Evolutionary conservation across 2,329 filamentous ascomycete species (phyloP), one percentile per base, ranked within the genome.

Genomic region (Pseudocercospora macadamiae): DNA sequence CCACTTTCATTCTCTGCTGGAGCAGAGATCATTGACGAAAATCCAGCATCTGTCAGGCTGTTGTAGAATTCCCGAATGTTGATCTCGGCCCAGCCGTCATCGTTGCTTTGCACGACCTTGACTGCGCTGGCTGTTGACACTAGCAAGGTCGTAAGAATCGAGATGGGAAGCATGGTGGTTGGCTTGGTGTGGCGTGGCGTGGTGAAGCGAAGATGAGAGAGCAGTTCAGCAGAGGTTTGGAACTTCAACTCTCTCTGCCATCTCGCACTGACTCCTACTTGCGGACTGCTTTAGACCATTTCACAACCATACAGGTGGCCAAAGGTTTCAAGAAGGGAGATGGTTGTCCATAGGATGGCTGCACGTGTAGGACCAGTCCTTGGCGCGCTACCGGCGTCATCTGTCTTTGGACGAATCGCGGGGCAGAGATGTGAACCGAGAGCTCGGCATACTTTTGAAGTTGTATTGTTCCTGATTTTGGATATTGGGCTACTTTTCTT

Each of bases 21-120:
- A 0, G 79, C 85, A 0, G 86, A 89, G 4, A 91, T 77, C 8
- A 90, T 77, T 7, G 86, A 84, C 8, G 84, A 77, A 65, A 89
- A 82, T 0, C 84, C 85, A 1, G 82, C 80, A 1, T 73, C 73
- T 8, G 74, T 79, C 37, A 90, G 74, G 10, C 79, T 77, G 53
- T 83, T 73, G 73, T 87, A 83, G 52, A 89, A 76, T 0, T 80
- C 79, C 14, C 88, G 82, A 51, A 87, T 75, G 67, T 90, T 89
- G 37, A 81, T 80, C 75, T 89, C 88, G 4, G 87, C 86, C 88
- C 88, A 90, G 30, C 88, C 88, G 69, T 90, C 88, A 64, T 90
- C 88, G 72, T 90, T 90, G 64, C 82, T 82, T 57, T 87, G 84
- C 54, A 90, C 70, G 67, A 88, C 83, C 64, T 85, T 84, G 53